A percentile compares a stretch with the other conserved stretches of the same genome.
Conservation (phyloP, 176 grass and related monocot genomes). For the Elymus sibiricus region DNA sequence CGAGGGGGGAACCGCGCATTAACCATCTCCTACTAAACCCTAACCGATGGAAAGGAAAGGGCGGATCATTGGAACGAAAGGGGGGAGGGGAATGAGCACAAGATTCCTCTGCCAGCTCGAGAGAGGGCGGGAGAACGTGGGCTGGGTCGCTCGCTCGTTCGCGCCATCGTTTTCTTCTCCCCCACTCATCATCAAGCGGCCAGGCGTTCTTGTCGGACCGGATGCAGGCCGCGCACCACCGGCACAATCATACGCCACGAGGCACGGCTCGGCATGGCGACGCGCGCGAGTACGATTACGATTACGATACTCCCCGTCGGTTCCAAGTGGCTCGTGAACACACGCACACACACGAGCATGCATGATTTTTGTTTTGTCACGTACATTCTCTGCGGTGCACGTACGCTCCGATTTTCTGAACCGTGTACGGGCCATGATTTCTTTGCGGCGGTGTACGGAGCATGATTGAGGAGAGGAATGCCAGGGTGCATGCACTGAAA, state of each 20-base stretch:
- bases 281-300: background rate
- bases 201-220: conserved; percentile 20
- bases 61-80: background rate
- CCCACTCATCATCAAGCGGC: background rate
- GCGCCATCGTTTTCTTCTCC: conserved; percentile 23
- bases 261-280: background rate
- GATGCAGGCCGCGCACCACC: conserved; percentile 21
- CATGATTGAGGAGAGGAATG: background rate
- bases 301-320: background rate
- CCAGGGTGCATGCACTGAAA: background rate
- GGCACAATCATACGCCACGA: conserved; percentile 29
- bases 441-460: conserved; percentile 5
- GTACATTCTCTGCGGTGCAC: background rate
- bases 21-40: background rate
- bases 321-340: conserved; percentile 16
- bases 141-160: background rate
- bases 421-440: background rate
- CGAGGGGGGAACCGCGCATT: conserved; percentile 16
- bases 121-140: conserved; percentile 48
- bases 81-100: conserved; percentile 4
- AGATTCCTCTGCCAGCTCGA: conserved; percentile 49
- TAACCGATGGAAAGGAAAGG: background rate
- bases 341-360: background rate
- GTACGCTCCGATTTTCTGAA: background rate
- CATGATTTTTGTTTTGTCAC: background rate